A percentile compares a stretch with the other conserved stretches of the same genome.
phyloP scores from a whole-genome alignment of 2,329 filamentous ascomycete genomes.

The Ceratocystis destructans region DNA sequence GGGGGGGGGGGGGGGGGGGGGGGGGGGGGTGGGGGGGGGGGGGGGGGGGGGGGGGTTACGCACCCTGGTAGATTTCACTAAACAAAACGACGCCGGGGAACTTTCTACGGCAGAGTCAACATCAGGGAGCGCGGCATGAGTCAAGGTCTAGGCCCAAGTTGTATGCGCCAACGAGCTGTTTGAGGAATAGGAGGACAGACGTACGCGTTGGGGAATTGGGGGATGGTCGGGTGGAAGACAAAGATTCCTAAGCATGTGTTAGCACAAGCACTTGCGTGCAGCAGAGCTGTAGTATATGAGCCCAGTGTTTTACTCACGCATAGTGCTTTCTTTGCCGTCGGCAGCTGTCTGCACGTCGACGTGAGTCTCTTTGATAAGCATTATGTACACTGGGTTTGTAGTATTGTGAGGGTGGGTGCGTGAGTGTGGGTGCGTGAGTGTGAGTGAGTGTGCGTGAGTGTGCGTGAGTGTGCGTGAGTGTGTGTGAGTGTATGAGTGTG shows the following conservation, averaged over 20 bases:
- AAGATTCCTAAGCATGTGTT: constrained; percentile 53
- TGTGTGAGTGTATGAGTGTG: too few relatives aligned
- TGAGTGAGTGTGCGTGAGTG: too few relatives aligned
- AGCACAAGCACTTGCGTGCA: neutral
- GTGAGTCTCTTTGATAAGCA: constrained; percentile 43
- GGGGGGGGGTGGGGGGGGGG: too few relatives aligned
- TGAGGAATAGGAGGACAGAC: constrained; percentile 21
- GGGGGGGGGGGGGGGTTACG: constrained; percentile 10
- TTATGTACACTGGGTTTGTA: constrained; percentile 21
- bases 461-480: too few relatives aligned
- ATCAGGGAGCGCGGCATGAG: too few relatives aligned
- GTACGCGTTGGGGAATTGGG: constrained; percentile 74
- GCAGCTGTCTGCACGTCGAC: constrained; percentile 37
- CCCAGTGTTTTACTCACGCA: constrained; percentile 32
- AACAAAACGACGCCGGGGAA: constrained; percentile 84
- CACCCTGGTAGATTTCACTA: constrained; percentile 92
- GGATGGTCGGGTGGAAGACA: constrained; percentile 72
- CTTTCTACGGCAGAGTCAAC: constrained; percentile 28
- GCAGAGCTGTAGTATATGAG: neutral
- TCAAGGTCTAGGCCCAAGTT: too few relatives aligned
- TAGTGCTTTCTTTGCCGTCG: constrained; percentile 40
- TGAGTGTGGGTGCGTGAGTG: neutral
- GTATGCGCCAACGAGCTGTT: too few relatives aligned
- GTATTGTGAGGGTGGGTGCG: too few relatives aligned
- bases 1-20: too few relatives aligned